Evolutionary conservation across 495 filamentous ascomycete species (phyloP).

Genomic region (Friedmanniomyces endolithicus): DNA sequence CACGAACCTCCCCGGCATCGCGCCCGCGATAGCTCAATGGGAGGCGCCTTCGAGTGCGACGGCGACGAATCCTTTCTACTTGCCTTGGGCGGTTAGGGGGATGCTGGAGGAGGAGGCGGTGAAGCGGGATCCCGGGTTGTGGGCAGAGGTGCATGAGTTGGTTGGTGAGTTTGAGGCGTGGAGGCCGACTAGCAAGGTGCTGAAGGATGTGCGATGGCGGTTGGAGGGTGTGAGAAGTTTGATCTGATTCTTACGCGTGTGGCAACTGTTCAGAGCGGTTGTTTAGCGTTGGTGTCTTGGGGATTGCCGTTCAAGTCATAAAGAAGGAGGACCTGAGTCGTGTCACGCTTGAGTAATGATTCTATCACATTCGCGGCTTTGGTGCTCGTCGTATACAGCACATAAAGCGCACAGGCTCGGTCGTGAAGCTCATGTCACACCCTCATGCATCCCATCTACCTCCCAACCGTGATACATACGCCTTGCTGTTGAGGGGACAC

Average conservation of each 20-base stretch:
- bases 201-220: slow-evolving; percentile 93
- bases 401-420: too few species aligned
- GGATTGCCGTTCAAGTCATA: background rate
- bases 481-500: too few species aligned
- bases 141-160: slow-evolving; percentile 61
- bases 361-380: too few species aligned
- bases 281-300: background rate
- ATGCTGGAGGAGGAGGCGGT: slow-evolving; percentile 88
- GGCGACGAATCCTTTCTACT: slow-evolving; percentile 61
- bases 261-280: background rate
- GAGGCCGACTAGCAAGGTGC: slow-evolving; percentile 74
- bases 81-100: slow-evolving; percentile 90
- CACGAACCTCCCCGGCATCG: slow-evolving; percentile 16
- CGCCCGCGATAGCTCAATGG: slow-evolving; percentile 22
- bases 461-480: too few species aligned
- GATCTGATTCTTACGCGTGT: slow-evolving; percentile 34
- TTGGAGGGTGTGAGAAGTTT: slow-evolving; percentile 84
- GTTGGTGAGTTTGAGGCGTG: slow-evolving; percentile 84
- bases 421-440: too few species aligned
- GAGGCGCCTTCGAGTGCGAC: slow-evolving; percentile 8
- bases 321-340: too few species aligned
- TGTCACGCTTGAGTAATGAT: too few species aligned
- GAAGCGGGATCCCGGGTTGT: slow-evolving; percentile 53
- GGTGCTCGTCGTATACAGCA: too few species aligned
- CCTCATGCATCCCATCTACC: too few species aligned